phyloP scores from a whole-genome alignment of 225 moss, liverwort and hornwort species.

The Bryoerythrophyllum caledonicum region DNA sequence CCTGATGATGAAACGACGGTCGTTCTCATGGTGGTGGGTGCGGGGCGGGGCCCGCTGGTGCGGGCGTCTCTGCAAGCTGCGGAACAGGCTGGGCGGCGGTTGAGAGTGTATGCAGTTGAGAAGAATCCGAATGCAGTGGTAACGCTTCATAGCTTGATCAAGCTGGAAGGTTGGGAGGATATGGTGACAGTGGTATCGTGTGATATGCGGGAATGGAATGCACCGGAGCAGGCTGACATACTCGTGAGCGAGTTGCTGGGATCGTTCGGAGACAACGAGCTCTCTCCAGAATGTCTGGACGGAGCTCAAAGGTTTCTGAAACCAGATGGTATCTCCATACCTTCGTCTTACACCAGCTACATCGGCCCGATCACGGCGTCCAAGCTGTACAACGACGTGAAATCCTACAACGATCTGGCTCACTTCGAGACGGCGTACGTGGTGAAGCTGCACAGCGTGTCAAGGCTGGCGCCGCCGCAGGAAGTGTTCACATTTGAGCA shows the following conservation, averaged over 20 bases:
- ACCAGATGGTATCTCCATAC: slow-evolving; percentile 87
- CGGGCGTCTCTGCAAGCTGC: slow-evolving; percentile 91
- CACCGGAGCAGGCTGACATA: slow-evolving; percentile 95
- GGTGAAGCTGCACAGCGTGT: slow-evolving; percentile 95
- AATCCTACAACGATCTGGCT: slow-evolving; percentile 89
- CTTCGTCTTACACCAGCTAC: slow-evolving; percentile 95
- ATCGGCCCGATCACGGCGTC: slow-evolving; percentile 90
- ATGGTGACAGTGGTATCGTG: slow-evolving; percentile 89
- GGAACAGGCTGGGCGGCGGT: slow-evolving; percentile 65
- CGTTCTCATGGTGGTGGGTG: slow-evolving; percentile 98
- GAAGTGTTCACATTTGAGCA: slow-evolving; percentile 95
- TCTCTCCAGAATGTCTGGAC: slow-evolving; percentile 95
- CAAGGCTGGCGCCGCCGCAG: slow-evolving; percentile 87
- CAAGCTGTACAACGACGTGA: slow-evolving; percentile 95
- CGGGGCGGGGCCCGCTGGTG: slow-evolving; percentile 92
- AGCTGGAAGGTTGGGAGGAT: slow-evolving; percentile 90
- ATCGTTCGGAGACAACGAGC: slow-evolving; percentile 96
- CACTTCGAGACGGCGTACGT: slow-evolving; percentile 99
- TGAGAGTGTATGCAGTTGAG: slow-evolving; percentile 94
- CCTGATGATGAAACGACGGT: slow-evolving; percentile 47
- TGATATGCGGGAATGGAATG: slow-evolving; percentile 98
- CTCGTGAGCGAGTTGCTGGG: slow-evolving; percentile 96
- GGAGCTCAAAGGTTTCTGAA: slow-evolving; percentile 97
- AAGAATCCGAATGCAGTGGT: slow-evolving; percentile 99
- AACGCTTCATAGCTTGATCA: slow-evolving; percentile 93